Conservation (phyloP, 2,329 filamentous ascomycete species). For the Colletotrichum karsti region DNA sequence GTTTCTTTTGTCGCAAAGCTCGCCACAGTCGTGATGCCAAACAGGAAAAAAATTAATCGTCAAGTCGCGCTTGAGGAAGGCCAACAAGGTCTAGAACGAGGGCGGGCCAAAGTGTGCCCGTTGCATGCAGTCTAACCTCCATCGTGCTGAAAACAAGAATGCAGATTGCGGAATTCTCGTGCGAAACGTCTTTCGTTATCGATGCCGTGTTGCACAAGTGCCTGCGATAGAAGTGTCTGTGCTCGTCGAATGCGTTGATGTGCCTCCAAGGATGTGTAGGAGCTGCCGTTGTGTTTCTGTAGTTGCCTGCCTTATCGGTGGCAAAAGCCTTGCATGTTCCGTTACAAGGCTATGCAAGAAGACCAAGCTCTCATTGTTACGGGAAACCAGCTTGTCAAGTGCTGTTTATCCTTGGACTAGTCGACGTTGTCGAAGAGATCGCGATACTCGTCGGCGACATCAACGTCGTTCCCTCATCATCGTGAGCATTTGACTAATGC, state of each 20-base stretch:
- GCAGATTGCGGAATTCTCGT: background rate
- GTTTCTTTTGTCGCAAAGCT: constrained; percentile 19
- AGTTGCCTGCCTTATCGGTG: background rate
- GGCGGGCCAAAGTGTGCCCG: background rate
- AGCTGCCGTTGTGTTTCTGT: background rate
- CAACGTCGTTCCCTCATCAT: background rate
- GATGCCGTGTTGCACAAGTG: background rate
- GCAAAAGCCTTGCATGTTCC: background rate
- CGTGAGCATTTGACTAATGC: background rate
- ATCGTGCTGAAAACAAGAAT: background rate
- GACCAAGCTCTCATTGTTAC: background rate
- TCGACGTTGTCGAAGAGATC: background rate
- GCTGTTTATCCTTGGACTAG: background rate
- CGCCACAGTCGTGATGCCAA: constrained; percentile 24
- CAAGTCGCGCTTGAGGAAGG: constrained; percentile 26
- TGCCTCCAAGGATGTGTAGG: background rate
- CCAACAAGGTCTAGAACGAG: constrained; percentile 15
- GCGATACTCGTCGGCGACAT: background rate
- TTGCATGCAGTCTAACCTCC: background rate
- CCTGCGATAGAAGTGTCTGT: background rate
- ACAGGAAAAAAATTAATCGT: constrained; percentile 21
- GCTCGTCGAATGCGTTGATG: constrained; percentile 7
- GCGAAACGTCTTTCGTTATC: background rate
- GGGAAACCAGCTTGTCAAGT: background rate
- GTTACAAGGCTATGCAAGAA: background rate